phyloP scores from a whole-genome alignment of 1,139 yeast genomes.

The Fermentozyma sake region DNA sequence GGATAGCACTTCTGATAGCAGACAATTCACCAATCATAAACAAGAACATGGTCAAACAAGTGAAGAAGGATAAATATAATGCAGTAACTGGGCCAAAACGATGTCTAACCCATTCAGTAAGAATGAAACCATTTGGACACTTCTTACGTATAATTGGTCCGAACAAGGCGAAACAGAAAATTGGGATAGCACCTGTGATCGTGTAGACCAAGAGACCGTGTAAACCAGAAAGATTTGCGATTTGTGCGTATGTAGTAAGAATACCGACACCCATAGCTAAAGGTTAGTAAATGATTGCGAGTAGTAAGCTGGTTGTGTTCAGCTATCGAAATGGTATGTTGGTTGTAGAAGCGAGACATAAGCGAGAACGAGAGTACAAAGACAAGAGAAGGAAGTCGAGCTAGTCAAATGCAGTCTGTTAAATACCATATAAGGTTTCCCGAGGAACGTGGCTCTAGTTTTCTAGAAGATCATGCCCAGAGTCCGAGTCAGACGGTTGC shows the following conservation, averaged over 20 bases:
- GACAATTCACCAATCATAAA: slow-evolving; percentile 87
- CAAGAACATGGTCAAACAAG: slow-evolving; percentile 79
- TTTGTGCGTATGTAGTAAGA: slow-evolving; percentile 78
- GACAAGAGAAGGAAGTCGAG: no score
- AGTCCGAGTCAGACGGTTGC: no score
- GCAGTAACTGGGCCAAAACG: slow-evolving; percentile 74
- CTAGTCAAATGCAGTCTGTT: no score
- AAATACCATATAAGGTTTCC: no score
- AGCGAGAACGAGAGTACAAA: no score
- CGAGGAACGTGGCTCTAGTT: no score
- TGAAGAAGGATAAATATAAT: slow-evolving; percentile 72
- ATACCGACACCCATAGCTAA: slow-evolving; percentile 90
- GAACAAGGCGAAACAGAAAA: slow-evolving; percentile 70
- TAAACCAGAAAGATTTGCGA: slow-evolving; percentile 80
- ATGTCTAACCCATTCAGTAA: slow-evolving; percentile 91
- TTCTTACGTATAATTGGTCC: slow-evolving; percentile 77
- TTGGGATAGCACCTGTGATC: slow-evolving; percentile 78
- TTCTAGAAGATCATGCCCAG: no score
- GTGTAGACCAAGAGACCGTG: slow-evolving; percentile 86
- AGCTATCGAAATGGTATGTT: no score
- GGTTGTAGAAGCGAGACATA: no score
- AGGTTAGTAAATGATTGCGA: slow-evolving; percentile 15
- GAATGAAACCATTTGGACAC: slow-evolving; percentile 87
- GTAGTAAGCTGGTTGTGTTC: no score
- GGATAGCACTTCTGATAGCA: slow-evolving; percentile 72